A percentile compares a stretch with the other conserved stretches of the same genome.
Evolutionary conservation across 2,329 filamentous ascomycete genomes (phyloP).

Genomic region (Aureobasidium melanogenum): DNA sequence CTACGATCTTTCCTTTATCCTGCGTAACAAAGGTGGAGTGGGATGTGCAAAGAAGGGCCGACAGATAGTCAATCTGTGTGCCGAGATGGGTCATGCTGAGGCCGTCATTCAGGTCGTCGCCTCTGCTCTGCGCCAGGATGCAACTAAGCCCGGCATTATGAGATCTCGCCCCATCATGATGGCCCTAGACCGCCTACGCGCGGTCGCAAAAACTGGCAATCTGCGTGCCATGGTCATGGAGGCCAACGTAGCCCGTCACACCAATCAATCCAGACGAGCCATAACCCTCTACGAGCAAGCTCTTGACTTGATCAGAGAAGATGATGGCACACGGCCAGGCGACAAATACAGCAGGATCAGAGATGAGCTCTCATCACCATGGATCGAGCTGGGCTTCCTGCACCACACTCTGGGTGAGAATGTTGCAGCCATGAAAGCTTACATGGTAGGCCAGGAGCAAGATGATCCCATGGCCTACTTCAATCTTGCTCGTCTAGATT

Average conservation of each 20-base stretch:
- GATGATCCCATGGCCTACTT: constrained; percentile 38
- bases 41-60: neutral
- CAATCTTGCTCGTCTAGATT: constrained; percentile 24
- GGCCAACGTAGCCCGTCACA: constrained; percentile 10
- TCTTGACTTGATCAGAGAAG: neutral
- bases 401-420: constrained; percentile 16
- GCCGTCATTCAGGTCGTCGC: constrained; percentile 1
- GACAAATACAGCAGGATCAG: neutral
- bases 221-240: constrained; percentile 12
- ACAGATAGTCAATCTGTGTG: neutral
- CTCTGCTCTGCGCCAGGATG: neutral
- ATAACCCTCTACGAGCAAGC: constrained; percentile 9
- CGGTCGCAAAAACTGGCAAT: neutral
- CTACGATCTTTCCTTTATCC: neutral
- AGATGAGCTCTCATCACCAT: constrained; percentile 22
- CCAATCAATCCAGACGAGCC: neutral
- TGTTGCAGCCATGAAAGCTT: constrained; percentile 21
- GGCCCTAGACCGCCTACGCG: neutral
- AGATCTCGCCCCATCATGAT: neutral
- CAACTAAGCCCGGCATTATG: neutral
- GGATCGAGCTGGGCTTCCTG: constrained; percentile 23
- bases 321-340: neutral
- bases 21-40: neutral
- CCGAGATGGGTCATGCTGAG: neutral
- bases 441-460: constrained; percentile 29